A percentile compares a stretch with the other conserved stretches of the same genome.
phyloP scores from a whole-genome alignment of 257 asterid genomes.

The Solanum pinnatisectum region DNA sequence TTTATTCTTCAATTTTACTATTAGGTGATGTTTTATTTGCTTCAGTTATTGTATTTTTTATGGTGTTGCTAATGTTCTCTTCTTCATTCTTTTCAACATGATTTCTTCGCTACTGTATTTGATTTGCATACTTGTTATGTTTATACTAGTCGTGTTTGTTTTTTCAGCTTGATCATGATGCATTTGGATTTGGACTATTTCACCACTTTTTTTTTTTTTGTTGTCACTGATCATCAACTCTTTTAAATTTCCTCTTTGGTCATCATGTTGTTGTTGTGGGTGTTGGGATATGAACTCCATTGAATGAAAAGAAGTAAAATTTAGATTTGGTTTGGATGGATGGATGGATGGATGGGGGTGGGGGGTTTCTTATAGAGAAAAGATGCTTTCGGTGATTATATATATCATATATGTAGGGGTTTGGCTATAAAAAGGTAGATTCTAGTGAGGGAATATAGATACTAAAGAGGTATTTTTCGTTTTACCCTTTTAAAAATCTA shows the following conservation, averaged over 20 bases:
- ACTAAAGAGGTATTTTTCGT: not conserved
- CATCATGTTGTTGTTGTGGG: not conserved
- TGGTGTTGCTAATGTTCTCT: no score
- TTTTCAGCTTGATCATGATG: slow-evolving; percentile 1
- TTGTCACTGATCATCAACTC: not conserved
- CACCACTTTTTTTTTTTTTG: not conserved
- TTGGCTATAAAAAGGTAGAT: not conserved
- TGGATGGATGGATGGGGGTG: not conserved
- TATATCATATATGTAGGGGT: not conserved
- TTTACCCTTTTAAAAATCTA: no score
- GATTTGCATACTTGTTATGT: no score
- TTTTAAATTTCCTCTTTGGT: not conserved
- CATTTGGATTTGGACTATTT: not conserved
- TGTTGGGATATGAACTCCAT: not conserved
- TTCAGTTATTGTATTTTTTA: no score
- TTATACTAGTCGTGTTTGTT: not conserved
- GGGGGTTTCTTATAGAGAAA: not conserved
- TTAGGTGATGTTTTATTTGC: no score
- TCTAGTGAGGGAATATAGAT: not conserved
- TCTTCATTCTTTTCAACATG: no score
- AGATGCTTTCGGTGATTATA: not conserved
- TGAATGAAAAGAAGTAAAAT: not conserved
- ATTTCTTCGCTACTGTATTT: no score
- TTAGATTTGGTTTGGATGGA: not conserved
- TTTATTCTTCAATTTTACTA: no score